Conservation (phyloP, 345 rosid species). For the Brassica rapa region DNA sequence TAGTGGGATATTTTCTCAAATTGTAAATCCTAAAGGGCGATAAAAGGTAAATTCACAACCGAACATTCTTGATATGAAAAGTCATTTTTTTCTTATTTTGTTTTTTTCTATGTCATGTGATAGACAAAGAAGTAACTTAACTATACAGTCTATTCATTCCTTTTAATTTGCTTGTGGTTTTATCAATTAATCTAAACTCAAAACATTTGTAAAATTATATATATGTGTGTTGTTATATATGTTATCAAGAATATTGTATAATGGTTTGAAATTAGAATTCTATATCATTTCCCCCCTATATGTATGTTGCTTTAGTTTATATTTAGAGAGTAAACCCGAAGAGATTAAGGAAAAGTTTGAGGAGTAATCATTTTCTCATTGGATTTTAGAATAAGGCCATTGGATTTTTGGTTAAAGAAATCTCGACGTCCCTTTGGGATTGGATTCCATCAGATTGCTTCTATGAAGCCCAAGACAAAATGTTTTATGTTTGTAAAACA, state of each 20-base stretch:
- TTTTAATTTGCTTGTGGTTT: conserved; percentile 11
- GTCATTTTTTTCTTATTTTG: neutral
- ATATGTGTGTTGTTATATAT: conserved; percentile 9
- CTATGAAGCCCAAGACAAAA: neutral
- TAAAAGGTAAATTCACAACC: conserved; percentile 33
- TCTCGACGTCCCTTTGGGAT: neutral
- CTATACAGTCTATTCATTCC: neutral
- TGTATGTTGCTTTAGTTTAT: neutral
- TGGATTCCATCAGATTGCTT: neutral
- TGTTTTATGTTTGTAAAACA: neutral
- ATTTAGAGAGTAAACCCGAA: neutral
- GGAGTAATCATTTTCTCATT: neutral
- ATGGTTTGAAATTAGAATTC: conserved; percentile 3
- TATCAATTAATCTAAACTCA: neutral
- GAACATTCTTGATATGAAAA: neutral
- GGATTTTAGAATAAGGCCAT: neutral
- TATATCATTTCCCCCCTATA: neutral
- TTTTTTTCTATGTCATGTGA: conserved; percentile 13
- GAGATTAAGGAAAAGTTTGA: neutral
- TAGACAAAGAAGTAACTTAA: conserved; percentile 12
- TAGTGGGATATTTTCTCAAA: conserved; percentile 55
- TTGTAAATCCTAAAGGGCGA: conserved; percentile 65
- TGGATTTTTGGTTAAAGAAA: neutral
- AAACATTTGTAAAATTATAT: conserved; percentile 21
- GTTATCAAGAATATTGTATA: conserved; percentile 24